Conservation (phyloP, 2,329 filamentous ascomycete species). For the Venturia effusa region DNA sequence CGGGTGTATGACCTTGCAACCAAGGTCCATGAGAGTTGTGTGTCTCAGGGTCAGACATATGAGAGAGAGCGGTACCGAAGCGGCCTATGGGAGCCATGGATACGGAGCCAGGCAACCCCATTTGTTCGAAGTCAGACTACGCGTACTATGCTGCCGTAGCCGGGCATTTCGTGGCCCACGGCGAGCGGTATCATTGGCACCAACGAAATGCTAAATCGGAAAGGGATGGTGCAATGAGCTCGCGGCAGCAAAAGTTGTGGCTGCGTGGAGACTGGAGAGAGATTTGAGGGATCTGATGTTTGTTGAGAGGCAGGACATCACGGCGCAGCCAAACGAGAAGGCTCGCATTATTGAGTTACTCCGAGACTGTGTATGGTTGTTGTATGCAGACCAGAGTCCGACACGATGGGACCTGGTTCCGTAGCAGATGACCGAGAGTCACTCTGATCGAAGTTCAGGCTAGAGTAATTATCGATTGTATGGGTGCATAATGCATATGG, state of each 20-base stretch:
- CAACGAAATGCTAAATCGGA: neutral
- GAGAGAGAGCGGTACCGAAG: neutral
- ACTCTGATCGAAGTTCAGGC: neutral
- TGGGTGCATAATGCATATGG: neutral
- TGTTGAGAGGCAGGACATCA: too few species aligned
- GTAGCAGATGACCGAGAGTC: neutral
- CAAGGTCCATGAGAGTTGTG: neutral
- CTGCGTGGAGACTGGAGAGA: neutral
- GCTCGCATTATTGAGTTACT: neutral
- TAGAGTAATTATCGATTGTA: neutral
- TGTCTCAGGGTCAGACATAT: neutral
- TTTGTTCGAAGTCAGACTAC: neutral
- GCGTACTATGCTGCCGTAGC: neutral
- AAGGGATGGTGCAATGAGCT: neutral
- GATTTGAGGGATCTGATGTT: neutral
- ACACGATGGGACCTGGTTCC: neutral
- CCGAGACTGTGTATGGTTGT: neutral
- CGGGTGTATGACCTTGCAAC: slow-evolving; percentile 1
- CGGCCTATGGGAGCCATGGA: neutral
- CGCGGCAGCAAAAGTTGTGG: neutral
- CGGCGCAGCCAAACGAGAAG: too few species aligned
- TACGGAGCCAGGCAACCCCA: neutral
- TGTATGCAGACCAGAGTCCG: too few species aligned
- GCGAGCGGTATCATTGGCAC: neutral
- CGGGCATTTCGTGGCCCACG: neutral